Conservation (phyloP, 169 alveolate species). For the Amoebophrya sp. region DNA sequence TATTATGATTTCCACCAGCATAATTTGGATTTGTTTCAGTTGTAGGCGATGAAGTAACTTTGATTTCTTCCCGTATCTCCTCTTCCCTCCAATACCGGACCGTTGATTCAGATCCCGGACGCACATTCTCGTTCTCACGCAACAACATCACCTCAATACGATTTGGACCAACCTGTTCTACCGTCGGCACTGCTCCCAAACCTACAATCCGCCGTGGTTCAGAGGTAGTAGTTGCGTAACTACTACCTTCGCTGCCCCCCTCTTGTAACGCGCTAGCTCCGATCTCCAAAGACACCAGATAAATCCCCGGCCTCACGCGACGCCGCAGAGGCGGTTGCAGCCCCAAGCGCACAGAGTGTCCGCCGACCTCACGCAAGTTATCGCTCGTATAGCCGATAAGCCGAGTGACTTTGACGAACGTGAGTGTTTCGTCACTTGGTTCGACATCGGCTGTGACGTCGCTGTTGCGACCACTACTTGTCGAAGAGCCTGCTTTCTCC, state of each 20-base stretch:
- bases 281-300: too few relatives aligned
- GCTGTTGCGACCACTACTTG: too few relatives aligned
- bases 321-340: background rate
- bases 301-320: background rate
- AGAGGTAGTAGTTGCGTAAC: too few relatives aligned
- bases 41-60: too few relatives aligned
- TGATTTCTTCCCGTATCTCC: background rate
- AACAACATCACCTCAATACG: background rate
- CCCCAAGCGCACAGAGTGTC: background rate
- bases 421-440: too few relatives aligned
- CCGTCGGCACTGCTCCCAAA: background rate
- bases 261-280: too few relatives aligned
- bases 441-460: too few relatives aligned
- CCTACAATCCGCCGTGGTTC: background rate
- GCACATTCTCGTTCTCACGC: background rate
- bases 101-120: background rate
- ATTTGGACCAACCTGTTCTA: background rate
- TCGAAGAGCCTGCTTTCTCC: background rate
- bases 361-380: background rate
- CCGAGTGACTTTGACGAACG: too few relatives aligned
- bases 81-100: background rate
- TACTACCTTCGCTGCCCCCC: too few relatives aligned
- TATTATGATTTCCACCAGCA: too few relatives aligned
- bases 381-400: background rate
- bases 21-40: too few relatives aligned